Base-by-base conservation (phyloP, 2,329 filamentous ascomycete genomes). In the Leptographium radiaticola region DNA sequence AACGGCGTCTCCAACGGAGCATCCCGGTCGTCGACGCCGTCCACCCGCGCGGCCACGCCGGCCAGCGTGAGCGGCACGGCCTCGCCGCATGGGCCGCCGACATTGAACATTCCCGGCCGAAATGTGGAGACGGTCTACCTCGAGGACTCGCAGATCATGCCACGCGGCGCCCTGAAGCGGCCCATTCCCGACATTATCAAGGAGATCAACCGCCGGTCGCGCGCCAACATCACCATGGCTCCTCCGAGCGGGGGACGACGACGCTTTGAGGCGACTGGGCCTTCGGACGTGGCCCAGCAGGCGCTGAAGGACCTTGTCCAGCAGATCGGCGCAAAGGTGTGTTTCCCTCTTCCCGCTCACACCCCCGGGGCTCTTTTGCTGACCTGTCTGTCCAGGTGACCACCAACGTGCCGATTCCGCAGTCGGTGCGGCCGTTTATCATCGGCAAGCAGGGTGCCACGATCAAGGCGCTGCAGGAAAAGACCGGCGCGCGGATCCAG, bases 371-470 rank as follows among this genome's bases (percentile, higher is more conserved):
- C 25, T 25, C 10, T 25, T 25, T 25, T 25, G 25, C 25, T 25
- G 25, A 25, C 25, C 2, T 5, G 25, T 25, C 25, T 25, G 11
- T n/a, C 43, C 33, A 72, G 61, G 45, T 54, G 13, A 70, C 73
- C n/a, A 76, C 87, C 64, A 84, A 82, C 59, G 81, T 97, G 49
- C 76, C 87, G 2, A 85, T 98, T 59, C 93, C 91, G 52, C 79
- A 84, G 49, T 91, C 89, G 42, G 81, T 89, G 25, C 83, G 89
- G 57, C 81, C 90, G 52, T 86, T 91, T 68, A 90, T 98, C 68
- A 97, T 98, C 66, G 94, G 93, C 62, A 89, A 88, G 65, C 84
- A 86, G 65, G 94, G 94, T 55, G 80, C 88, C 31, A 91, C 86
- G 57, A 94, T 98, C 67, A 91, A 94, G 71, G 80, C 85, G 48